Conservation (phyloP, 306 rosid genomes). For the Canavalia gladiata region DNA sequence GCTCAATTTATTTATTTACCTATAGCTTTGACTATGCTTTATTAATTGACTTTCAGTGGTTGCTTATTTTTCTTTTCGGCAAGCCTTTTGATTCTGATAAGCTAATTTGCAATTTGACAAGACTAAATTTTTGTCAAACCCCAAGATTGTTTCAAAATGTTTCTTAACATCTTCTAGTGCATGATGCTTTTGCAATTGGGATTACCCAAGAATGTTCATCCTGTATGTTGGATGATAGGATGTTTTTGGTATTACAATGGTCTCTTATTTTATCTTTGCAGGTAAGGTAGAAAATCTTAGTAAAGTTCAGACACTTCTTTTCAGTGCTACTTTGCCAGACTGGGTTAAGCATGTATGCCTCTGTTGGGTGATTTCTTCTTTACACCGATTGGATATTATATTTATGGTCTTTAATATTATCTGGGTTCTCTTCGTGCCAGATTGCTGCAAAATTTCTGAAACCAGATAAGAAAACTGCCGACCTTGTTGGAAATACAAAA, state of each 20-base stretch:
- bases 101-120: background rate
- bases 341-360: conserved; percentile 82
- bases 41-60: background rate
- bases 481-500: conserved; percentile 90
- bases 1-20: background rate
- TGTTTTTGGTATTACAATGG: background rate
- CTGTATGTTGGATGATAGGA: conserved; percentile 1
- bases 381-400: background rate
- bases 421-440: conserved; percentile 49
- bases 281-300: conserved; percentile 78
- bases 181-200: background rate
- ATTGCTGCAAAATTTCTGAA: conserved; percentile 81
- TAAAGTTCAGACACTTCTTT: conserved; percentile 95
- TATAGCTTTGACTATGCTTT: background rate
- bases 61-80: background rate
- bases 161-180: background rate
- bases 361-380: conserved; percentile 19
- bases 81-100: background rate
- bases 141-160: background rate
- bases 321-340: conserved; percentile 89
- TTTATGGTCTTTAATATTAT: background rate
- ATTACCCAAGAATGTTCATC: background rate
- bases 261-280: conserved; percentile 47
- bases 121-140: background rate
- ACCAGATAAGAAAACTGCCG: conserved; percentile 78